Evolutionary conservation across 495 filamentous ascomycete species (phyloP), one percentile per base, ranked within the genome.

Genomic region (Tuber melanosporum): DNA sequence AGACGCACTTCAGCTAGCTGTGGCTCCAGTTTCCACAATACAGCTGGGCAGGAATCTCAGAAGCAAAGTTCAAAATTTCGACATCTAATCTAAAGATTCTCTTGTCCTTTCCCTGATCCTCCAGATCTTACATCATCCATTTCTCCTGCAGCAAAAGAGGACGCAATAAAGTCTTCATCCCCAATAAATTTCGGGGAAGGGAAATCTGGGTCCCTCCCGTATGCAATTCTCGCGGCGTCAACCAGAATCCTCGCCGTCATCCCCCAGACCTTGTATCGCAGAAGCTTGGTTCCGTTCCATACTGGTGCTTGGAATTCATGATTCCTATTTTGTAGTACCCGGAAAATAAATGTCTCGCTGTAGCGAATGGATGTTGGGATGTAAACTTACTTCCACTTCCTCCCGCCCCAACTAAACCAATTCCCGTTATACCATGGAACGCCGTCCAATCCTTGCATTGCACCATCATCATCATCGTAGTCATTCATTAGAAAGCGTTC

Each of bases 201-300:
- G 85, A 96, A 97, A 84, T 94, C 92, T 49, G 94, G 94, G 80
- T 92, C 89, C 84, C 89, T 86, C 4, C 84, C 90, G 84, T 94
- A 98, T 62, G 94, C 94, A 19, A 97, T 86, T 69, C 92, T 87
- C 15, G 94, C 94, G 5, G 91, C 91, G 84, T 98, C 94, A 5
- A 97, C 92, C 57, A 97, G 80, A 44, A 97, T 95, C 57, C 93
- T 86, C 12, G 93, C 94, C 71, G 94, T 98, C 92, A 97, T 94
- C 32, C 94, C 94, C 87, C 92, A 97, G 10, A 98, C 93, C 36
- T 91, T 89, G 83, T 94, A 94, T 26, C 90, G 86, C 71, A 86
- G 86, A 14, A 88, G 77, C 26, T 86, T 83, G 1, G 83, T 81
- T 2, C 83, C 66, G 36, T 86, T 84, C 89, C 87, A 75, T 84